Evolutionary conservation across 139 green algal genomes (phyloP).

Genomic region (Micromonas commoda): DNA sequence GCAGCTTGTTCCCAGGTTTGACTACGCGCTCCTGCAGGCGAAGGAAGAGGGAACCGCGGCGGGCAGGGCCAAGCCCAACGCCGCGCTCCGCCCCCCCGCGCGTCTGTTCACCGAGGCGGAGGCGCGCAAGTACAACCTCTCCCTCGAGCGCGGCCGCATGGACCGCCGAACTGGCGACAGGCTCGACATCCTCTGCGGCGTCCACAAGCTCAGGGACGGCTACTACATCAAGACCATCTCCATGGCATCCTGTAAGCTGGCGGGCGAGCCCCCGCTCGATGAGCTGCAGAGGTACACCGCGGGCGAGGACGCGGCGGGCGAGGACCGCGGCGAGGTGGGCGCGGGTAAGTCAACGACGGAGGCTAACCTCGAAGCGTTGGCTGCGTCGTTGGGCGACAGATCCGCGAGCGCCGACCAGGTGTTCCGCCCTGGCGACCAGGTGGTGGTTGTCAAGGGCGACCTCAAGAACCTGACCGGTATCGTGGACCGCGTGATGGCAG

Average conservation of each 20-base stretch:
- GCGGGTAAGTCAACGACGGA: background rate
- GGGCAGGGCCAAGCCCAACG: constrained; percentile 23
- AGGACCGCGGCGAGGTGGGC: background rate
- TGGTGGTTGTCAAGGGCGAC: constrained; percentile 69
- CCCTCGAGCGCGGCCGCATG: constrained; percentile 2
- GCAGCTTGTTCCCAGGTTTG: constrained; percentile 75
- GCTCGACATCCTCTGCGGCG: constrained; percentile 28
- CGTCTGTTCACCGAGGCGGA: constrained; percentile 36
- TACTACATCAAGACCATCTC: constrained; percentile 71
- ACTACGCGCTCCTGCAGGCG: constrained; percentile 55
- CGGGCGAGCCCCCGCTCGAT: constrained; percentile 71
- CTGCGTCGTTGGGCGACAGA: background rate
- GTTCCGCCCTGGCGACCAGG: constrained; percentile 48
- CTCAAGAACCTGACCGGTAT: constrained; percentile 71
- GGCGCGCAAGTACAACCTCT: constrained; percentile 12
- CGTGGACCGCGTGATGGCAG: constrained; percentile 39
- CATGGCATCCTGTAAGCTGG: constrained; percentile 54
- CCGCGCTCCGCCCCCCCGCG: constrained; percentile 25
- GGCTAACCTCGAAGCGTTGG: background rate
- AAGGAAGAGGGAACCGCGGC: constrained; percentile 27
- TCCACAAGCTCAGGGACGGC: constrained; percentile 65
- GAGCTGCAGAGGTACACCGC: constrained; percentile 76
- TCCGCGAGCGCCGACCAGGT: background rate
- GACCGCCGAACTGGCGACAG: background rate
- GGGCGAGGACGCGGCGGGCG: constrained; percentile 29